These are phyloP conservation scores for Rhynchospora pubera DNA, from an alignment of 176 grass and related monocot species.

Conservation along the genomic window DNA sequence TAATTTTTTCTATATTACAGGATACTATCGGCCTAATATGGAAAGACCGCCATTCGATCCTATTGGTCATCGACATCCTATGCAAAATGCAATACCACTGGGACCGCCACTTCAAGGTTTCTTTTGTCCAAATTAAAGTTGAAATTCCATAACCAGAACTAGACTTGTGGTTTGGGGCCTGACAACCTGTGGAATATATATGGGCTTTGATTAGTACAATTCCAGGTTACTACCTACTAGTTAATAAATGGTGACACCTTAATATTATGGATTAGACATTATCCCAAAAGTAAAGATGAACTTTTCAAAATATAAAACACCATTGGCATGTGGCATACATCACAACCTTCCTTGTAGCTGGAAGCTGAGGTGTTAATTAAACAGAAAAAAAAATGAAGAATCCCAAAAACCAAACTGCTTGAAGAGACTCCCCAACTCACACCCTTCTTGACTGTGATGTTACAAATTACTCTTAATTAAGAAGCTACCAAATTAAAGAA, in stretches of 20 bases:
- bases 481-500: not conserved
- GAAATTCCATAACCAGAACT: not conserved
- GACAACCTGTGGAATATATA: not conserved
- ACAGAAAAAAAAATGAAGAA: not conserved
- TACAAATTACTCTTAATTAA: not conserved
- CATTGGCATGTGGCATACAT: not conserved
- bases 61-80: constrained; percentile 55
- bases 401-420: not conserved
- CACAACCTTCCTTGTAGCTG: not conserved
- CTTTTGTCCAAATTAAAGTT: constrained; percentile 13
- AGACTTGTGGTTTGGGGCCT: not conserved
- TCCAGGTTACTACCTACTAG: not conserved
- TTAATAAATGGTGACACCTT: no score
- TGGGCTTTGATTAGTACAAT: not conserved
- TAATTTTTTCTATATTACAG: constrained; percentile 33
- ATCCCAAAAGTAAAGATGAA: not conserved
- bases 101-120: constrained; percentile 61
- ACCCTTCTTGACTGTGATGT: not conserved
- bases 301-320: not conserved
- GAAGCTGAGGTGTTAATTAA: not conserved
- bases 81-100: constrained; percentile 53
- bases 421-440: not conserved
- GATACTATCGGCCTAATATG: constrained; percentile 64
- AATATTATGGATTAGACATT: not conserved
- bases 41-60: constrained; percentile 58